Evolutionary conservation across 345 rosid genomes (phyloP), one percentile per base, ranked within the genome.

Genomic region (Punica granatum): DNA sequence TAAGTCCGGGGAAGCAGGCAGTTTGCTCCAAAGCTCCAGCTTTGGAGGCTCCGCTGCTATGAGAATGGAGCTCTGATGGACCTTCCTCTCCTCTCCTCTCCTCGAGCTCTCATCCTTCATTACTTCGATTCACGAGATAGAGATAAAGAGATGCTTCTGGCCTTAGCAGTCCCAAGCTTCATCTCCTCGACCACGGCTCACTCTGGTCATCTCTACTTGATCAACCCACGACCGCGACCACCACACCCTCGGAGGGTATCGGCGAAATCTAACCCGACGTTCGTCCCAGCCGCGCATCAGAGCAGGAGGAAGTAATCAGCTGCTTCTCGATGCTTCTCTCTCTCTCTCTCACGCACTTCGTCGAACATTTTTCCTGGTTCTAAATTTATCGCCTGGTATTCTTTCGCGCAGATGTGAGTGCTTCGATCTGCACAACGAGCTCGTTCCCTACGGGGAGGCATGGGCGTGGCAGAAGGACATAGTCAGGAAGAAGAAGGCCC

Each of bases 381-480:
- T n/a, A n/a, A n/a, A n/a, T n/a, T n/a, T n/a, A n/a, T n/a, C n/a
- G n/a, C n/a, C n/a, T n/a, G n/a, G n/a, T n/a, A n/a, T n/a, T n/a
- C n/a, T n/a, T n/a, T n/a, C n/a, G n/a, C n/a, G n/a, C n/a, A n/a
- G 19, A 56, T 13, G 21, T 31, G 42, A n/a, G 3, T 30, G 26
- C 10, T 41, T 23, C 23, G n/a, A n/a, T 56, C 41, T 43, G 28
- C 73, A 82, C 67, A 77, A 81, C 37, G 82, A 80, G 66, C 73
- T 87, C 31, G 80, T 92, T 25, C 90, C 93, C 0, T 90, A 87
- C 73, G 73, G 68, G 16, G 77, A 82, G 58, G 96, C 96, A 60
- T 60, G 66, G 23, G 23, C 82, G 58, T 90, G 93, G 96, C 96
- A 87, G 64, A 79, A 86, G 67, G 61, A 44, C 49, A 75, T 90